phyloP scores from a whole-genome alignment of 2,329 filamentous ascomycete species.

The Xylaria polymorpha region DNA sequence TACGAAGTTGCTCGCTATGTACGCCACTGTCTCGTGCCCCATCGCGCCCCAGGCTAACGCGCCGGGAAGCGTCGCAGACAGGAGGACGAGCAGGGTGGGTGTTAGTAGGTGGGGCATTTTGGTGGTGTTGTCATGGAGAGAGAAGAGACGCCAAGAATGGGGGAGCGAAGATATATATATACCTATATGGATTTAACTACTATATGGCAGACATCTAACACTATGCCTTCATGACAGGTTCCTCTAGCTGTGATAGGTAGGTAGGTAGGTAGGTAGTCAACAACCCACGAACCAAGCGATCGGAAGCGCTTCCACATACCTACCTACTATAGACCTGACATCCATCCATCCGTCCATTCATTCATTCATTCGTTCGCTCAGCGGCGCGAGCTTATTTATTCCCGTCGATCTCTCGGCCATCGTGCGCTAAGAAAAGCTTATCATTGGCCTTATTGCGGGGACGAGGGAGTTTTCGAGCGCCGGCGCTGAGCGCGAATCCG shows the following conservation, averaged over 20 bases:
- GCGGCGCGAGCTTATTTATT: not conserved
- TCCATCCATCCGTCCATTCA: no score
- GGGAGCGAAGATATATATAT: conserved; percentile 9
- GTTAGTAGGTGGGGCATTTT: conserved; percentile 44
- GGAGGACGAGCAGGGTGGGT: conserved; percentile 35
- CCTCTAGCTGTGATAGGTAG: conserved; percentile 30
- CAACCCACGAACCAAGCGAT: conserved; percentile 1
- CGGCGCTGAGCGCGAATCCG: conserved; percentile 34
- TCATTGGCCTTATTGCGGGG: conserved; percentile 29
- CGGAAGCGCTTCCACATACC: not conserved
- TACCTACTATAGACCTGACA: not conserved
- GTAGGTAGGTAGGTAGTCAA: not conserved
- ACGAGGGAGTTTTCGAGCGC: not conserved
- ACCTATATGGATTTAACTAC: not conserved
- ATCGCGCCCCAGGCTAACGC: conserved; percentile 56
- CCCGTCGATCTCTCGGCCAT: conserved; percentile 7
- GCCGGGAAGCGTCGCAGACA: conserved; percentile 41
- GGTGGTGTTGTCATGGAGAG: not conserved
- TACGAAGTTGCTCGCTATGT: conserved; percentile 63
- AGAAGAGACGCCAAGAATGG: conserved; percentile 19
- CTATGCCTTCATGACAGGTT: not conserved
- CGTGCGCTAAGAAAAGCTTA: conserved; percentile 31
- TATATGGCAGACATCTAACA: not conserved
- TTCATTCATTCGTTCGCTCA: not conserved
- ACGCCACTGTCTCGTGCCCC: conserved; percentile 66